Conservation (phyloP, 2,329 filamentous ascomycete genomes). For the Mariannaea elegans region DNA sequence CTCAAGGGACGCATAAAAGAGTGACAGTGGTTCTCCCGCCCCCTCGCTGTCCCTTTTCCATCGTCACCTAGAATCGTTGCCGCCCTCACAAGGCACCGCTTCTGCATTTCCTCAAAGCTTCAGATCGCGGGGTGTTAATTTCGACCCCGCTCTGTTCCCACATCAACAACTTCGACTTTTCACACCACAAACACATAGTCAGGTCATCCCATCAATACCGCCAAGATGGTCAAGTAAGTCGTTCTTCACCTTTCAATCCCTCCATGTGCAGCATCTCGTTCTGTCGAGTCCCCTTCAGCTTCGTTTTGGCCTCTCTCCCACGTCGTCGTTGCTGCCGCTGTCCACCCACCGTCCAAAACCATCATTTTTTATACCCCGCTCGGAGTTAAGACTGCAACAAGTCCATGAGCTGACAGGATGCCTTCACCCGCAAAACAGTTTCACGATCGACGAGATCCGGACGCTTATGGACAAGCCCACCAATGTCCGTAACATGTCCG, state of each 20-base stretch:
- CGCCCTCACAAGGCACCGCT: conserved; percentile 36
- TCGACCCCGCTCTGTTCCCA: conserved; percentile 56
- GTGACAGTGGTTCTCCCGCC: conserved; percentile 48
- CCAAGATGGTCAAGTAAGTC: conserved; percentile 99
- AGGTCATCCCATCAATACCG: conserved; percentile 71
- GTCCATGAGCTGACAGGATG: conserved; percentile 59
- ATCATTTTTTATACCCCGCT: conserved; percentile 42
- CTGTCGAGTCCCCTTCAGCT: background rate
- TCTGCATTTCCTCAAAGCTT: conserved; percentile 39
- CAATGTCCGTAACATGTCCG: conserved; percentile 95
- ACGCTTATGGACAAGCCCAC: conserved; percentile 79
- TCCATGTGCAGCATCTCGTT: conserved; percentile 1
- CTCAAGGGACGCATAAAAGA: conserved; percentile 51
- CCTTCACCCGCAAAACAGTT: conserved; percentile 66
- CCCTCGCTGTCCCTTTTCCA: conserved; percentile 50
- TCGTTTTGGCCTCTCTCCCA: background rate
- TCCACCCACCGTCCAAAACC: conserved; percentile 14
- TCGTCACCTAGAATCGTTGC: conserved; percentile 45
- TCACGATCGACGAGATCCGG: conserved; percentile 96
- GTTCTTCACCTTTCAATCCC: conserved; percentile 20
- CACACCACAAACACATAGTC: conserved; percentile 45
- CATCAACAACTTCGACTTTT: conserved; percentile 48
- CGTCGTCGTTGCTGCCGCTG: conserved; percentile 1
- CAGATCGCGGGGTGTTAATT: conserved; percentile 52
- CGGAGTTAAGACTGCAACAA: conserved; percentile 50